Evolutionary conservation across 345 rosid genomes (phyloP), one percentile per base, ranked within the genome.

Genomic region (Hirschfeldia incana): DNA sequence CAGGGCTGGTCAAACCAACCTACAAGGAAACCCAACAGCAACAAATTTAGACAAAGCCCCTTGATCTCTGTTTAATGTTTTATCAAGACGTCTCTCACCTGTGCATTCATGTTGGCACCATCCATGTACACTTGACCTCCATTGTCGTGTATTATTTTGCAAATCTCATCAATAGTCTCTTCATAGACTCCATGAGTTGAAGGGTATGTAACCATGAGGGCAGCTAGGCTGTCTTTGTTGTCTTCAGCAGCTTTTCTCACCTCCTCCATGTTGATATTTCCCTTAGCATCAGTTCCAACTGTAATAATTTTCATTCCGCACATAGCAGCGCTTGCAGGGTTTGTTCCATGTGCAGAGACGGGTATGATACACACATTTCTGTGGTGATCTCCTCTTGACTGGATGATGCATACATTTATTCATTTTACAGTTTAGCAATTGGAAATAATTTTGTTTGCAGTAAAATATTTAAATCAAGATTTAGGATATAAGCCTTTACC

Each of bases 61-160:
- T 61, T 91, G 89, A 79, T 94, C 88, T 60, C 98, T 93, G 74
- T 97, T 93, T 67, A 87, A 89, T 71, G 91, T 93, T 1, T 92
- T 90, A 75, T 90, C 86, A 88, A 90, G 85, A 90, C 88, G 6
- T 33, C 42, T 26, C 26, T 79, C 74, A 93, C 98, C 98, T 95
- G 95, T n/a, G 97, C 98, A 79, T 95, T 95, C 99, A 96, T 93
- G 92, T 96, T 96, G 55, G 98, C 98, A 15, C 99, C 99, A 75
- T 96, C 99, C 99, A 96, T 96, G 87, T 96, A 96, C 67, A 93
- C 97, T 82, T 96, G 98, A 72, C 97, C 99, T 82, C 99, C 99
- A 75, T 95, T 93, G 53, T 88, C 93, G 74, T 95, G 99, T 72
- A 93, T 91, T 66, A 91, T 95, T 85, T 88, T 91, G 80, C 98